Base-by-base conservation (phyloP, 805 yeast species). In the Myxozyma lipomycoides region DNA sequence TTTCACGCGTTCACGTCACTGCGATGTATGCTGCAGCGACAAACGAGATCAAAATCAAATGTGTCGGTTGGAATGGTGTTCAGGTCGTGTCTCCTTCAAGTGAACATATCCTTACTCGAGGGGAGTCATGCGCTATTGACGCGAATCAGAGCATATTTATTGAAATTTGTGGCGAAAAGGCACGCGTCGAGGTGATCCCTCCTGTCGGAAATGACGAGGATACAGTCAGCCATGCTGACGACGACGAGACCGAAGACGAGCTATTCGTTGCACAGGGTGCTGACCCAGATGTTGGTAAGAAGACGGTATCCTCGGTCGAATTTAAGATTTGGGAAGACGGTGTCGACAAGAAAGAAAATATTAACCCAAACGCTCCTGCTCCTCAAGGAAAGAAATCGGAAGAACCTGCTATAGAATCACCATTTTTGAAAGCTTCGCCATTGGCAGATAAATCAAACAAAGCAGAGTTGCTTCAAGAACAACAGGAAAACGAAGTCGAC, bases 1-100 rank as follows among this genome's bases (percentile, higher is more conserved):
- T 86, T 21, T 84, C 93, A 12, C 77, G 95, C 45, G 73, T 74
- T 9, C 95, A 86, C 66, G 73, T 83, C 45, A 67, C 70, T 15
- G 62, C 84, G 1, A 69, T 74, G 23, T 81, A 77, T 63, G 63
- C 71, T 25, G 60, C 70, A 1, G 63, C 53, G 2, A 47, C 55
- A 9, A 70, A 76, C 30, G 60, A 72, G 41, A 65, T 87, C 40
- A 71, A 69, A 15, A 65, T 91, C 45, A 77, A 77, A 40, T 91
- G 97, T 67, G 66, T 80, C 48, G 97, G 98, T 2, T 78, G 81
- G 69, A 91, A 91, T 66, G 96, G 97, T 9, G 70, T 86, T 45
- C 75, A 78, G 7, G 77, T 89, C 18, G 76, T 87, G 37, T 93
- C 95, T 0, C 48, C 58, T 43, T n/a, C 30, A 23, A 45, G 48